A percentile compares a stretch with the other conserved stretches of the same genome.
Evolutionary conservation across 768 basidiomycete species (phyloP).

Genomic region (Imleria badia): DNA sequence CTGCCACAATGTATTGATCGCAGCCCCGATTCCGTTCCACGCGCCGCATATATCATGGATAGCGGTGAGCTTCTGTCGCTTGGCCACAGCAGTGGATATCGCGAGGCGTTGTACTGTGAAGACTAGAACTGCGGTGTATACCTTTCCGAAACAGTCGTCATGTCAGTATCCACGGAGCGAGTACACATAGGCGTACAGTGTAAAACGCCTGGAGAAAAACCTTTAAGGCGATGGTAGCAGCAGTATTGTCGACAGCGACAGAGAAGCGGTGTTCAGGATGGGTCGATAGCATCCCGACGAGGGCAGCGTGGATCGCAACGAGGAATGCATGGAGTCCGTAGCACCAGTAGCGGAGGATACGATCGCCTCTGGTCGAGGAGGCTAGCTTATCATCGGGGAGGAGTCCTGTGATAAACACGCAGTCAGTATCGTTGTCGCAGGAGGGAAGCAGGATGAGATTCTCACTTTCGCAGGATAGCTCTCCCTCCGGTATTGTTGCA

Average conservation of each 20-base stretch:
- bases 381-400: too few relatives aligned
- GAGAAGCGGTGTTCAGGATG: background rate
- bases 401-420: too few relatives aligned
- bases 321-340: background rate
- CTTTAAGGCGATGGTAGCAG: background rate
- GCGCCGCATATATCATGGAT: slow-evolving; percentile 19
- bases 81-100: slow-evolving; percentile 1
- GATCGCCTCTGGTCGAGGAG: background rate
- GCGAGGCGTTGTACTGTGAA: slow-evolving; percentile 13
- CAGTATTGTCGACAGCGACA: background rate
- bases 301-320: background rate
- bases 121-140: slow-evolving; percentile 18
- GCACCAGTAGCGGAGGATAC: background rate
- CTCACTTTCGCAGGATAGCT: too few relatives aligned
- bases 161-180: background rate
- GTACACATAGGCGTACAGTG: background rate
- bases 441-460: too few relatives aligned
- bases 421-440: too few relatives aligned
- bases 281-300: background rate
- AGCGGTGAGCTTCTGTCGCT: slow-evolving; percentile 15
- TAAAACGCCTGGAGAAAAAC: background rate
- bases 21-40: slow-evolving; percentile 26
- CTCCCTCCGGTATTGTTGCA: slow-evolving; percentile 25
- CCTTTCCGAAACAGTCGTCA: background rate
- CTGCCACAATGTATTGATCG: slow-evolving; percentile 15